Evolutionary conservation across 2,329 filamentous ascomycete species (phyloP), one percentile per base, ranked within the genome.

Genomic region (Phialemoniopsis sp.): DNA sequence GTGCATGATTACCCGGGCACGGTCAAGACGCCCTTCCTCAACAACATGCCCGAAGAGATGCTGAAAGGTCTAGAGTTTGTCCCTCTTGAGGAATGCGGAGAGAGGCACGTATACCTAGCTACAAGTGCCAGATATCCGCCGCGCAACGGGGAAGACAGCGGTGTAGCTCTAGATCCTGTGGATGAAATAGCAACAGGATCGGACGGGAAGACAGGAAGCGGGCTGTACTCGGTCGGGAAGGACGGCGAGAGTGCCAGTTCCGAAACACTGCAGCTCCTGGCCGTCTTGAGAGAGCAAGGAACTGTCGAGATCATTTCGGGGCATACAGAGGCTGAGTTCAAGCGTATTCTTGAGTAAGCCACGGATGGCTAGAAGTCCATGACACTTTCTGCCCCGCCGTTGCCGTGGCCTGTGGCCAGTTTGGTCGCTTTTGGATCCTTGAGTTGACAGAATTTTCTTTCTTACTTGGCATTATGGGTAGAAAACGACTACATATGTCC

Each of bases 1-100:
- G 47, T 70, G 7, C 64, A 68, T 40, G 53, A 54, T 26, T 65
- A 55, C 36, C 66, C 65, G 0, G 62, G 64, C 3, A 47, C 56
- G 16, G 64, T 68, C 10, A 57, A 59, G 33, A 62, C 62, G 3
- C 51, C 51, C 13, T 47, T 48, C 42, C 30, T 50, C 19, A 43
- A 48, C 10, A 6, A 26, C 21, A 26, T 26, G 21, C 21, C 21
- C 6, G 21, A 26, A 26, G 21, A 26, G 6, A 26, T 26, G 21
- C 21, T 26, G 21, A 26, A 26, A 10, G 10, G 10, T 10, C 6
- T 26, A 10, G 21, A 26, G 10, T 26, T 26, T 10, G 48, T 58
- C 14, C 28, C 14, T 5, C 15, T n/a, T n/a, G 56, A 56, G 7
- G 62, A 61, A 45, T 49, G 57, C 5, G 65, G 64, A 0, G 65